Conservation (phyloP, 1,139 yeast genomes). For the Hanseniaspora uvarum region DNA sequence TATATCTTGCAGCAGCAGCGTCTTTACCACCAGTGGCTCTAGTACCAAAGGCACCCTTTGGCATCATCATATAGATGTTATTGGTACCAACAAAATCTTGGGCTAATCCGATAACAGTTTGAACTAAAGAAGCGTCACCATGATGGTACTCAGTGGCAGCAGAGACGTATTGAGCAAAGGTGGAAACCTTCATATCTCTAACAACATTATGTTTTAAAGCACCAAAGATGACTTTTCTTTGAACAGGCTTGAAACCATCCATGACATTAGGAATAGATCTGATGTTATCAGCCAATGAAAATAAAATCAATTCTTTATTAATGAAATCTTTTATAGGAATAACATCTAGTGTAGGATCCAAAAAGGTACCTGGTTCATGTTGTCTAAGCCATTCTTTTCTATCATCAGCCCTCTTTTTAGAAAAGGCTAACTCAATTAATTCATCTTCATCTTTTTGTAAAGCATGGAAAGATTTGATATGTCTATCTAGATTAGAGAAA, state of each 20-base stretch:
- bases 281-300: conserved; percentile 92
- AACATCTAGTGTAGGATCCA: conserved; percentile 65
- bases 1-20: conserved; percentile 97
- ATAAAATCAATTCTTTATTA: conserved; percentile 85
- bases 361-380: conserved; percentile 80
- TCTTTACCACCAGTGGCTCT: conserved; percentile 97
- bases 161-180: conserved; percentile 79
- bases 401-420: conserved; percentile 92
- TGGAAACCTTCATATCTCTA: conserved; percentile 79
- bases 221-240: conserved; percentile 83
- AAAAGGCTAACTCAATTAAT: conserved; percentile 85
- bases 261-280: conserved; percentile 89
- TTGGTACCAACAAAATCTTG: conserved; percentile 93
- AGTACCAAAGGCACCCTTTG: conserved; percentile 95
- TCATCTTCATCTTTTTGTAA: conserved; percentile 70
- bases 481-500: conserved; percentile 75
- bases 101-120: conserved; percentile 86
- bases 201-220: conserved; percentile 73
- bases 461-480: conserved; percentile 75
- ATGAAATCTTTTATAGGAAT: conserved; percentile 92
- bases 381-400: conserved; percentile 94
- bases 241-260: conserved; percentile 97
- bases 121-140: conserved; percentile 80
- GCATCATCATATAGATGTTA: conserved; percentile 71
- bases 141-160: conserved; percentile 93